Evolutionary conservation across 2,329 filamentous ascomycete species (phyloP).

Genomic region (Stachybotrys chlorohalonatus): DNA sequence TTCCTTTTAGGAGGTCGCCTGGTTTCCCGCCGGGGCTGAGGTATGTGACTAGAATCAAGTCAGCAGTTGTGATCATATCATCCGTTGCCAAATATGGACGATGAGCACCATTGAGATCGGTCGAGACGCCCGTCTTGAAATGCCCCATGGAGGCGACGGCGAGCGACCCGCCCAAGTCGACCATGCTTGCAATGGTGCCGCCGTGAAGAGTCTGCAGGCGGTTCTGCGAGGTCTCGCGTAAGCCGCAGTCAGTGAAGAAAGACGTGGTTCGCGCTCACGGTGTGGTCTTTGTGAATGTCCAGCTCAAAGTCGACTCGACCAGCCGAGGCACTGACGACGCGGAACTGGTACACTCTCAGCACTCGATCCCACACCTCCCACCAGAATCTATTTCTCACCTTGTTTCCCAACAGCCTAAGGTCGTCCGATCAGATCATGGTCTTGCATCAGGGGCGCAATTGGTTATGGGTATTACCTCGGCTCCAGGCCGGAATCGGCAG

Average conservation of each 20-base stretch:
- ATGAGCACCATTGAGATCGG: constrained; percentile 49
- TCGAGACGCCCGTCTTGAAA: constrained; percentile 55
- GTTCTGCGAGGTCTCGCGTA: constrained; percentile 40
- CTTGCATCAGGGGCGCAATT: no score
- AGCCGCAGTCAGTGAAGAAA: background rate
- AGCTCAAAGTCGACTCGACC: constrained; percentile 70
- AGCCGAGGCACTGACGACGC: constrained; percentile 52
- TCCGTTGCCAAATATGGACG: background rate
- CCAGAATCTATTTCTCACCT: constrained; percentile 6
- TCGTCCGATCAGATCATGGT: no score
- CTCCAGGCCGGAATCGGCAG: constrained; percentile 77
- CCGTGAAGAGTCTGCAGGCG: constrained; percentile 69
- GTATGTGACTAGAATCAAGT: constrained; percentile 45
- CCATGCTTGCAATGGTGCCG: constrained; percentile 69
- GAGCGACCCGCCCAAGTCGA: constrained; percentile 56
- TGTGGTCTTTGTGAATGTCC: constrained; percentile 65
- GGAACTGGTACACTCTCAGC: constrained; percentile 39
- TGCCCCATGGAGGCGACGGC: constrained; percentile 56
- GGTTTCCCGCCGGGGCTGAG: constrained; percentile 47
- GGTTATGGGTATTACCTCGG: constrained; percentile 51
- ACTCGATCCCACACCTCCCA: no score
- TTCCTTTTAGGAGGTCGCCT: constrained; percentile 46
- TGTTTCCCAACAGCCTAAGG: constrained; percentile 17
- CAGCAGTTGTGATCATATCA: background rate
- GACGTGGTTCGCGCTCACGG: constrained; percentile 36